A percentile compares a stretch with the other conserved stretches of the same genome.
These are phyloP conservation scores for Ramaria sp. DNA, from an alignment of 768 basidiomycete genomes.

Conservation along the genomic window DNA sequence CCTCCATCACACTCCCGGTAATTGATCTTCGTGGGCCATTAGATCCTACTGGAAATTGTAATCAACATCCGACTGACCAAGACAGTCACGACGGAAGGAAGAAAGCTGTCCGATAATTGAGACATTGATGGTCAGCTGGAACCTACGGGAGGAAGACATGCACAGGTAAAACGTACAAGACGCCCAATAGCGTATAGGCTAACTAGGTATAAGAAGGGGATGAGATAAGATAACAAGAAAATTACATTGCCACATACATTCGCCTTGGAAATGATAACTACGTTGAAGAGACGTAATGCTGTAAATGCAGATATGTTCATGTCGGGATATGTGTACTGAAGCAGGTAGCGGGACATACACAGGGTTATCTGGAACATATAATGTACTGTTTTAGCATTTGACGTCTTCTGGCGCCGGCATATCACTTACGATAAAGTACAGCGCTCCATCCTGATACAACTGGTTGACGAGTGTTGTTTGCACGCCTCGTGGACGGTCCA, in stretches of 20 bases:
- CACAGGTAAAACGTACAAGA: neutral
- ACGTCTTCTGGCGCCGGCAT: neutral
- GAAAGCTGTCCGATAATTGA: neutral
- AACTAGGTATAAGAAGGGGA: neutral
- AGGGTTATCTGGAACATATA: neutral
- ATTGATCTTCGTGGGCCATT: too few species aligned
- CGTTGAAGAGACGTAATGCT: slow-evolving; percentile 2
- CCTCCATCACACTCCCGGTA: too few species aligned
- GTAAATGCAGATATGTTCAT: neutral
- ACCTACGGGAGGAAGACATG: neutral
- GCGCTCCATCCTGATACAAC: slow-evolving; percentile 1
- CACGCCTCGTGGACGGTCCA: slow-evolving; percentile 2
- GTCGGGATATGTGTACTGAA: neutral
- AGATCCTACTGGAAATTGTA: neutral
- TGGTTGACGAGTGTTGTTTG: neutral
- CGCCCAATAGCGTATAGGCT: neutral
- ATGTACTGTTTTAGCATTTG: neutral
- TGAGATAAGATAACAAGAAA: neutral
- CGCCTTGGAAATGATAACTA: neutral
- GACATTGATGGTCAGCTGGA: neutral
- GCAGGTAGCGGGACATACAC: neutral
- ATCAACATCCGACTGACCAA: neutral
- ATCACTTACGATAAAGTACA: slow-evolving; percentile 1
- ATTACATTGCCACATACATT: neutral
- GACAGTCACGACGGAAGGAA: neutral